Evolutionary conservation across 139 green algal genomes (phyloP), one percentile per base, ranked within the genome.

Genomic region (Volvox reticuliferus): DNA sequence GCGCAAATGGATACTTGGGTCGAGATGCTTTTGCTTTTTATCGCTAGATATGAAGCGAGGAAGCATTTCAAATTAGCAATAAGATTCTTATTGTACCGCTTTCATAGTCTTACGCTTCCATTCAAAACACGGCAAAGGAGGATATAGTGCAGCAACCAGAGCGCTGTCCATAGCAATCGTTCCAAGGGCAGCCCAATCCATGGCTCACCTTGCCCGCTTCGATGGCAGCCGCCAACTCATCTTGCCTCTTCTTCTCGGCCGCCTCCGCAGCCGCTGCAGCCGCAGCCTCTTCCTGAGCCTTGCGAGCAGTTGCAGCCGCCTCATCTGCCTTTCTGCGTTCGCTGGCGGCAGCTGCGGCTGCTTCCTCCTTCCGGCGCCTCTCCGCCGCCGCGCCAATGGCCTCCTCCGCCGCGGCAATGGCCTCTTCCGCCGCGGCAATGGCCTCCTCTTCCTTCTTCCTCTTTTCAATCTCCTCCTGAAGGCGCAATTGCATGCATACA

Each of bases 401-500:
- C 22, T 2, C 30, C 75, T 81, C 75, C 32, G 55, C 75, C 32
- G 55, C 32, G 71, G 26, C 71, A n/a, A n/a, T n/a, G n/a, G 71
- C 71, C 71, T n/a, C 71, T 79, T 20, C 14, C 6, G 71, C 71
- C 1, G 75, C 75, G 12, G 75, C 33, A 18, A 24, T 55, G 18
- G 75, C 75, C 33, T 55, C 75, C 75, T 81, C 75, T 24, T 81
- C 75, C 30, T 81, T 20, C 32, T 81, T 81, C 32, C 24, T 81
- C 33, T 35, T n/a, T 18, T 79, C 24, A 32, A 32, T 28, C 67
- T 32, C 22, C 67, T 75, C 67, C 67, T 75, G 67, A 26, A 5
- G 24, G 67, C 67, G 44, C 44, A 9, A 55, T 55, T 55, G 44
- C 44, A 55, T 55, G 44, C 44, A 55, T 55, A 14, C 9, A 9